Base-by-base conservation (phyloP, 1,139 yeast genomes). In the Debaryomycetaceae sp. region DNA sequence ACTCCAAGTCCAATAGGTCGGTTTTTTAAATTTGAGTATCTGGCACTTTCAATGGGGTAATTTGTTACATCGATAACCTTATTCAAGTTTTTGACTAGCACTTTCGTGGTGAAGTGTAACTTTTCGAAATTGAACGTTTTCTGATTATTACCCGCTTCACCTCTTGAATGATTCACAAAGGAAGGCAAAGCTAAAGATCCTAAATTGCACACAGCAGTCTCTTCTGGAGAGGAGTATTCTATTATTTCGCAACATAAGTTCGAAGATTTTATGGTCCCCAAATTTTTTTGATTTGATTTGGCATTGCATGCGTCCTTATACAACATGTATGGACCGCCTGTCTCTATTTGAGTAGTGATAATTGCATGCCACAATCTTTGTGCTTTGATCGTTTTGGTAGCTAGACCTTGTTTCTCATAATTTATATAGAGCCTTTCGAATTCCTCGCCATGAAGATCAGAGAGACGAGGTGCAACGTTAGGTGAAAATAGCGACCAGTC, bases 321-420 rank as follows among this genome's bases (percentile, higher is more conserved):
- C 40, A 88, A 76, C 89, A 88, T 87, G 74, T 86, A 89, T 42
- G 96, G 96, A 58, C 89, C 86, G 61, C 96, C 96, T 34, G 96
- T 88, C 73, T 88, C 96, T 44, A 93, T 87, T 71, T 88, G 96
- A 40, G 95, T 85, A 62, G 88, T 95, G 52, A 88, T 72, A 53
- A 88, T 87, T 45, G 90, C 83, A 54, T 85, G 83, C 96, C 96
- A 88, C 49, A 88, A 76, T 68, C 86, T 87, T 68, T 88, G 95
- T 37, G 96, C 96, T 65, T 84, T 84, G 58, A 88, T 73, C 36
- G 85, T 81, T 59, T 77, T 75, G 66, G 81, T 76, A 51, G 90
- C 95, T 55, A 82, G 79, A 43, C 85, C 86, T 64, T 83, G 85
- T 42, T 67, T 60, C 69, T 86, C 96, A 60, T 88, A 88, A 56